A percentile compares a stretch with the other conserved stretches of the same genome.
These are phyloP conservation scores for Nevesoporus exiguus DNA, from an alignment of 768 basidiomycete species.

Conservation along the genomic window DNA sequence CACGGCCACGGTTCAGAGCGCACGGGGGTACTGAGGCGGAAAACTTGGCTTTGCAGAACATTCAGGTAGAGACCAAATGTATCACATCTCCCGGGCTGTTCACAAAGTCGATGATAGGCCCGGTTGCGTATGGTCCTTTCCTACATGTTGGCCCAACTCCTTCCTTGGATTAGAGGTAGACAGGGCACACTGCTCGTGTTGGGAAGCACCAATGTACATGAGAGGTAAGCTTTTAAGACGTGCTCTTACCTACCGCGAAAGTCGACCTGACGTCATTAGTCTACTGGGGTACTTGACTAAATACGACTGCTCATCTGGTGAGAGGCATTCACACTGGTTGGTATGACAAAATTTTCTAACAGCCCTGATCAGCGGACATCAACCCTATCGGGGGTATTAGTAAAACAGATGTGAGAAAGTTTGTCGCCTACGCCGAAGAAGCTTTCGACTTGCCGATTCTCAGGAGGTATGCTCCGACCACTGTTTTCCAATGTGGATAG, in stretches of 20 bases:
- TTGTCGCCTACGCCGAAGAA: conserved; percentile 79
- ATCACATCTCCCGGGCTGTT: background rate
- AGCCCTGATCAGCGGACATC: conserved; percentile 67
- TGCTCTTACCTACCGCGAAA: background rate
- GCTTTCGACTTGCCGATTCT: conserved; percentile 86
- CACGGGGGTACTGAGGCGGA: conserved; percentile 87
- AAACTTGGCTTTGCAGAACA: conserved; percentile 96
- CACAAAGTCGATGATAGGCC: conserved; percentile 49
- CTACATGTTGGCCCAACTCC: conserved; percentile 91
- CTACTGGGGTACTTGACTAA: conserved; percentile 96
- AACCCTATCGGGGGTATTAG: conserved; percentile 99
- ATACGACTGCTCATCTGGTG: conserved; percentile 93
- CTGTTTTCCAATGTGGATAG: background rate
- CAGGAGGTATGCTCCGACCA: conserved; percentile 46
- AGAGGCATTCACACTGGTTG: conserved; percentile 1
- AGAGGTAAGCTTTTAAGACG: conserved; percentile 56
- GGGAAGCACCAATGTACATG: conserved; percentile 98
- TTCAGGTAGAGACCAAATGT: conserved; percentile 54
- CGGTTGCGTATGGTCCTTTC: conserved; percentile 91
- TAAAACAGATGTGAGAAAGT: conserved; percentile 95
- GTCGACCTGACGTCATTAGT: conserved; percentile 38
- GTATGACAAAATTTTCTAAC: background rate
- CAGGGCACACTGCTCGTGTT: conserved; percentile 86
- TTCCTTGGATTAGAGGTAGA: conserved; percentile 88
- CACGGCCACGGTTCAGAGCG: conserved; percentile 70